Conservation (phyloP, 2,329 filamentous ascomycete genomes). For the Ceratocystis eucalypticola region DNA sequence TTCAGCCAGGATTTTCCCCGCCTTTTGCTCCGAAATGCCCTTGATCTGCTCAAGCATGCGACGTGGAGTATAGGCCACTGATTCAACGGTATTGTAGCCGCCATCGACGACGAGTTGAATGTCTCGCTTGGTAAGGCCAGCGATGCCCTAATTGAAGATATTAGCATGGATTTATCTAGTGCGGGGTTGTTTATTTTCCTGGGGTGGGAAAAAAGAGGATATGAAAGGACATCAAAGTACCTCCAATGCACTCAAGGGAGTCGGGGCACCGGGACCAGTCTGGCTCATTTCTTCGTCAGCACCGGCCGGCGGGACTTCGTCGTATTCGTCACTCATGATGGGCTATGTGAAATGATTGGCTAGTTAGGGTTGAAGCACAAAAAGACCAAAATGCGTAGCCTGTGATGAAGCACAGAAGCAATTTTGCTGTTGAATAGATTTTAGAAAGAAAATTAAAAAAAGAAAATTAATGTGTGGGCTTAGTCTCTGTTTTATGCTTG, state of each 20-base stretch:
- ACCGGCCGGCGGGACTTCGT: constrained; percentile 42
- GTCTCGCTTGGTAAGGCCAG: constrained; percentile 84
- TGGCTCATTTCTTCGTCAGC: constrained; percentile 53
- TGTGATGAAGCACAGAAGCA: background rate
- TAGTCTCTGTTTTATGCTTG: background rate
- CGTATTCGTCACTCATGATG: constrained; percentile 42
- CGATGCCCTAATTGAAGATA: constrained; percentile 49
- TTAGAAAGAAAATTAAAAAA: background rate
- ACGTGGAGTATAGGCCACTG: constrained; percentile 80
- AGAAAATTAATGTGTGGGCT: background rate
- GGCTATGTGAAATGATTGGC: background rate
- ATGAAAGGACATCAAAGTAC: constrained; percentile 35
- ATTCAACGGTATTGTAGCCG: constrained; percentile 89
- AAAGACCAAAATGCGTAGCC: background rate
- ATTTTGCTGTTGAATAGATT: background rate
- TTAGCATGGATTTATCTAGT: constrained; percentile 6
- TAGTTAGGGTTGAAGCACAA: background rate
- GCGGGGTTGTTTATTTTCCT: background rate
- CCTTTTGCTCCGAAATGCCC: constrained; percentile 94
- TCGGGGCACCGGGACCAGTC: constrained; percentile 83
- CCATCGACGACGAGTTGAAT: constrained; percentile 86
- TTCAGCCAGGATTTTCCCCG: constrained; percentile 77
- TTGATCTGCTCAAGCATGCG: constrained; percentile 87
- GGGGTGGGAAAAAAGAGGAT: background rate
- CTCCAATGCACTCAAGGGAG: constrained; percentile 72